These are phyloP conservation scores for Lactifluus volemus DNA, from an alignment of 768 basidiomycete species.

Conservation along the genomic window DNA sequence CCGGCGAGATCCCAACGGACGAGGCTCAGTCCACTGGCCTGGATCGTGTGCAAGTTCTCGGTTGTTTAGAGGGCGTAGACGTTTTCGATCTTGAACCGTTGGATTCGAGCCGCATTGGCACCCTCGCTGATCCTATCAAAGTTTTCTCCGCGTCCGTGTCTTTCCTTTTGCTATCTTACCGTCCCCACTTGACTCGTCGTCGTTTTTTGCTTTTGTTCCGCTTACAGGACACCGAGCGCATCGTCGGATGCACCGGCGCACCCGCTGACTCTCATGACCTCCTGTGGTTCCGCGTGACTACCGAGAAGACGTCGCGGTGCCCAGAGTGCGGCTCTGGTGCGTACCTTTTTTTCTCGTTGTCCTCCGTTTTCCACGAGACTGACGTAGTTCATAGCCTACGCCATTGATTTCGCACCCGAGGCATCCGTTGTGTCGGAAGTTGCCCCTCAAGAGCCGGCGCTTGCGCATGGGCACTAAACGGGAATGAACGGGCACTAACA, in stretches of 20 bases:
- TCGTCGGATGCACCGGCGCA: constrained; percentile 90
- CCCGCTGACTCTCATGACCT: constrained; percentile 95
- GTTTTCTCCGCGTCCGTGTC: constrained; percentile 74
- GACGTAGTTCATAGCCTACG: constrained; percentile 44
- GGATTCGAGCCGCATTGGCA: constrained; percentile 79
- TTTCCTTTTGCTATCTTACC: not conserved
- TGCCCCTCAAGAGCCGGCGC: constrained; percentile 16
- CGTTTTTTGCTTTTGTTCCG: constrained; percentile 3
- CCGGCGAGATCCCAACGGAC: constrained; percentile 74
- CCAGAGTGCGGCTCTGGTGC: constrained; percentile 88
- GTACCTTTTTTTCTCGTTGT: constrained; percentile 23
- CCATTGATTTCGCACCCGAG: constrained; percentile 38
- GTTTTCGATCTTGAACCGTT: constrained; percentile 86
- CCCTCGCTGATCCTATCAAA: constrained; percentile 75
- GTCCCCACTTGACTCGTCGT: not conserved
- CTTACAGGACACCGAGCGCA: constrained; percentile 64
- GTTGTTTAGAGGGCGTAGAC: constrained; percentile 78
- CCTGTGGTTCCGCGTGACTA: constrained; percentile 67
- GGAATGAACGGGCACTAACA: not conserved
- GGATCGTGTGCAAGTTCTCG: constrained; percentile 89
- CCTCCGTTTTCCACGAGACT: not conserved
- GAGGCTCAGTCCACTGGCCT: constrained; percentile 91
- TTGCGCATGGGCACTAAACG: constrained; percentile 10
- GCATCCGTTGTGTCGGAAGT: constrained; percentile 10
- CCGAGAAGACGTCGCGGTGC: constrained; percentile 71